Evolutionary conservation across 2,329 filamentous ascomycete species (phyloP), one percentile per base, ranked within the genome.

Genomic region (Fusarium albidum): DNA sequence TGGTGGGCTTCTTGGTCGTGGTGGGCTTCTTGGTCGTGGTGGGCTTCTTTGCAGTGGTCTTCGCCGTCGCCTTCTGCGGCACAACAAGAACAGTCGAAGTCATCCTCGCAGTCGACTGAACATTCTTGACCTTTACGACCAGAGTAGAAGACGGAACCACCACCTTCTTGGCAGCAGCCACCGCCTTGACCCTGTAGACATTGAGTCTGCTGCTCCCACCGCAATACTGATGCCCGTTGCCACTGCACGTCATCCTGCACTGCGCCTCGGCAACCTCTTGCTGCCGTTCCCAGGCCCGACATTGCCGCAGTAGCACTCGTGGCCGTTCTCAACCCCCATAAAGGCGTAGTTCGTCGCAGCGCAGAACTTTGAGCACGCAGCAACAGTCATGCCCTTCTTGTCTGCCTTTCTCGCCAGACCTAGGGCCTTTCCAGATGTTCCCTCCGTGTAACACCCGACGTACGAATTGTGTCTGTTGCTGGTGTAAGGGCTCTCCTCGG

Each of bases 381-480:
- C 49, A 1, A 61, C 25, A 2, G 62, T 50, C 62, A 65, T 65
- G 15, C 38, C 41, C 11, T 26, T 52, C 13, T 51, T 43, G 9
- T 56, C 48, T 6, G 51, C 31, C 9, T 11, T 63, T 43, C 58
- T 63, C 3, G 53, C 56, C 28, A 28, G 21, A 3, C 21, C 45
- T 6, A 65, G 47, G 1, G 62, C 59, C 3, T n/a, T 25, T 1
- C 28, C 53, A 1, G 28, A 40, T 9, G 29, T 49, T 2, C 59
- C 62, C 31, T 65, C 62, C 2, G 55, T 63, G 25, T 65, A 65
- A 34, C 62, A 65, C 1, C 59, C 62, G 2, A 61, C 31, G 28
- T 65, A 47, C 4, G 49, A 38, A 1, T 49, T 34, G n/a, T 52
- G 32, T 21, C 33, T 46, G 14, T 50, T 41, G 9, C 45, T 6